Evolutionary conservation across 305 asterid genomes (phyloP).

Genomic region (Coffea humblotiana): DNA sequence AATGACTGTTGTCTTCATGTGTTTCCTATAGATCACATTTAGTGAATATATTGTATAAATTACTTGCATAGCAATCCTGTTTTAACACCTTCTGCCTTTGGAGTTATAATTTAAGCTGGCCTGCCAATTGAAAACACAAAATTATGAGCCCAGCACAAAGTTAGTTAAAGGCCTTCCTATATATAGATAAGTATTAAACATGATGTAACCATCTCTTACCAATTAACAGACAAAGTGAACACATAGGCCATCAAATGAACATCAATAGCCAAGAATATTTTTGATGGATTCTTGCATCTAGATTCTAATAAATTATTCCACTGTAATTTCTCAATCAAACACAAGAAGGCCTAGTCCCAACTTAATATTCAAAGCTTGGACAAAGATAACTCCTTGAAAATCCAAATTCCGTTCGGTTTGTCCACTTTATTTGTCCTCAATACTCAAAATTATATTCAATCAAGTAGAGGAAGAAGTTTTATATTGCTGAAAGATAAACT

Average conservation of each 20-base stretch:
- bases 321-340: neutral
- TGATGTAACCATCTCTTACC: neutral
- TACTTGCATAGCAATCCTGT: neutral
- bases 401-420: neutral
- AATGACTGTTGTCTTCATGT: neutral
- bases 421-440: neutral
- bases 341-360: neutral
- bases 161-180: neutral
- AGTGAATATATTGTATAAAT: neutral
- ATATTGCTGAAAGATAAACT: neutral
- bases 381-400: neutral
- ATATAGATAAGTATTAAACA: neutral
- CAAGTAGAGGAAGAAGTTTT: too few relatives aligned
- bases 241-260: neutral
- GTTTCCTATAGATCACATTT: neutral
- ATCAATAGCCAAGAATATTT: neutral
- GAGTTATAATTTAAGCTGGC: neutral
- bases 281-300: neutral
- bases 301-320: neutral
- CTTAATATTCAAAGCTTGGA: neutral
- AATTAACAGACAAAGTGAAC: neutral
- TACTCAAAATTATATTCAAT: neutral
- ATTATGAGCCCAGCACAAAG: neutral
- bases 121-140: neutral
- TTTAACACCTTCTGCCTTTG: neutral